Percentiles rank a stretch among this genome's conserved stretches.
Evolutionary conservation across 768 basidiomycete genomes (phyloP).

Genomic region (Sarcodon aspratus): DNA sequence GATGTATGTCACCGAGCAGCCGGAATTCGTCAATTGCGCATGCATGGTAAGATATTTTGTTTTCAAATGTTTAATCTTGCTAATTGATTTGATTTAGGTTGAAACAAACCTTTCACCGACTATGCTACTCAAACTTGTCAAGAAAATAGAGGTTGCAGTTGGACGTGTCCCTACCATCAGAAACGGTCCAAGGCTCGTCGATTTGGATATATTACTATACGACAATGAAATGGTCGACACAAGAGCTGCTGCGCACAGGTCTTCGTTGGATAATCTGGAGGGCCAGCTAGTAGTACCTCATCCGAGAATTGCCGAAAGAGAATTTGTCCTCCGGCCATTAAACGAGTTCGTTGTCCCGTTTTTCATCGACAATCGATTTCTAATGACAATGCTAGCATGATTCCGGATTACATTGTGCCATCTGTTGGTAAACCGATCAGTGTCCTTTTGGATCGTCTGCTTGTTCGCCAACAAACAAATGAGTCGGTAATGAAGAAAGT

Average conservation of each 20-base stretch:
- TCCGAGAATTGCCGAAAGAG: slow-evolving; percentile 67
- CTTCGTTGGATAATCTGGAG: slow-evolving; percentile 37
- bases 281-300: slow-evolving; percentile 82
- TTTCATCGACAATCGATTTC: neutral
- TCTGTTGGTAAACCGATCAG: slow-evolving; percentile 32
- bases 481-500: slow-evolving; percentile 55
- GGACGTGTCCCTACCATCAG: slow-evolving; percentile 72
- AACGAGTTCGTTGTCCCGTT: slow-evolving; percentile 53
- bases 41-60: slow-evolving; percentile 52
- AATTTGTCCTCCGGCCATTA: slow-evolving; percentile 85
- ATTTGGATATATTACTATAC: slow-evolving; percentile 81
- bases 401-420: slow-evolving; percentile 68
- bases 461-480: slow-evolving; percentile 15
- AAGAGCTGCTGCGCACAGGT: slow-evolving; percentile 26
- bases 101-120: slow-evolving; percentile 58
- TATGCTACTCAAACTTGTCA: slow-evolving; percentile 50
- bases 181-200: slow-evolving; percentile 84
- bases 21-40: slow-evolving; percentile 83
- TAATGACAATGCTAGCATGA: slow-evolving; percentile 44
- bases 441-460: slow-evolving; percentile 31
- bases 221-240: slow-evolving; percentile 51
- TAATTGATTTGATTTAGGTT: slow-evolving; percentile 34
- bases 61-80: neutral
- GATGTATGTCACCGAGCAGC: slow-evolving; percentile 94
- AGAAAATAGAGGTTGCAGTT: slow-evolving; percentile 59